phyloP scores from a whole-genome alignment of 768 basidiomycete genomes.

The Termitomyces titanicus region DNA sequence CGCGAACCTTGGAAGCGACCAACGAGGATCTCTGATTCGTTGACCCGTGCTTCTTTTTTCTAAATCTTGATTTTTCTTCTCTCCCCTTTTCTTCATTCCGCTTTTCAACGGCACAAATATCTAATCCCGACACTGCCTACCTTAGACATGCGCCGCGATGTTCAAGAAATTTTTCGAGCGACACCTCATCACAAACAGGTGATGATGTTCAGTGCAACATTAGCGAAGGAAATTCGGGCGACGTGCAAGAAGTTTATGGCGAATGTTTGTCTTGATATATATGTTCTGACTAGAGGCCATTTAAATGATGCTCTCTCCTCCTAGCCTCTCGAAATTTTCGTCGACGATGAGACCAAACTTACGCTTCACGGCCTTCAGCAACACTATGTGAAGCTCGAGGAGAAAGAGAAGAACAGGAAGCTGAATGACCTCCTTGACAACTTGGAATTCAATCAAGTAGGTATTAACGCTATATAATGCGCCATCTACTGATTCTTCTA shows the following conservation, averaged over 20 bases:
- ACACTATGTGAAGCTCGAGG: conserved; percentile 96
- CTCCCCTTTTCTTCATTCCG: conserved; percentile 47
- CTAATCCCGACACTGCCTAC: conserved; percentile 68
- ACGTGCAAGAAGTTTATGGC: conserved; percentile 99
- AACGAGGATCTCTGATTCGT: conserved; percentile 28
- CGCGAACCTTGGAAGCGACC: conserved; percentile 31
- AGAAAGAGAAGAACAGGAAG: conserved; percentile 94
- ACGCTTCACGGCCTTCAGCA: conserved; percentile 98
- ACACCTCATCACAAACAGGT: conserved; percentile 99
- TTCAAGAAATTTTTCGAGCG: conserved; percentile 99
- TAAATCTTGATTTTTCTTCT: conserved; percentile 33
- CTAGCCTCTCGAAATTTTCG: conserved; percentile 98
- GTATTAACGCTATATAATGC: conserved; percentile 9
- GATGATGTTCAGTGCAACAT: conserved; percentile 99
- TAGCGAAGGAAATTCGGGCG: conserved; percentile 93
- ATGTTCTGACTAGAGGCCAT: not conserved
- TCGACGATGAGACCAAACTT: conserved; percentile 98
- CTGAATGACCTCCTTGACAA: conserved; percentile 93
- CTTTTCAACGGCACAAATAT: conserved; percentile 45
- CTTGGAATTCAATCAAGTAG: conserved; percentile 96
- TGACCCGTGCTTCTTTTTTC: conserved; percentile 15
- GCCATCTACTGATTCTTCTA: not conserved
- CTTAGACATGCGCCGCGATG: conserved; percentile 99
- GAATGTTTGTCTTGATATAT: conserved; percentile 60
- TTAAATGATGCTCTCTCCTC: not conserved